A percentile compares a stretch with the other conserved stretches of the same genome.
These are phyloP conservation scores for Ogataea sp. DNA, from an alignment of 805 yeast species.

Conservation along the genomic window DNA sequence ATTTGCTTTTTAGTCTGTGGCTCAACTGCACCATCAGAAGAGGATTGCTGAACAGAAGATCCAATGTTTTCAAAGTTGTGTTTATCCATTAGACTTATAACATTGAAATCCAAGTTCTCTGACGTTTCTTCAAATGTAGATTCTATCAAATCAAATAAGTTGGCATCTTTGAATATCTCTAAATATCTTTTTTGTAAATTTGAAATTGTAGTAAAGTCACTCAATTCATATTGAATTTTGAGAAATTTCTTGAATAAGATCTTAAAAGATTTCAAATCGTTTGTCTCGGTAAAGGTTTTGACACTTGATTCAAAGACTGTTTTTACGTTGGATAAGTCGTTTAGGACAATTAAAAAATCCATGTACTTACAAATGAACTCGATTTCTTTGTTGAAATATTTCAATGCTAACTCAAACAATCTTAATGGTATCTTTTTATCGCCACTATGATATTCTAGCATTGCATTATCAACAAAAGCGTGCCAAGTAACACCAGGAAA, in stretches of 20 bases:
- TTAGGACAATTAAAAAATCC: constrained; percentile 58
- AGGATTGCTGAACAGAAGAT: background rate
- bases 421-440: constrained; percentile 63
- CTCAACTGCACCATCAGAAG: constrained; percentile 8
- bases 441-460: constrained; percentile 65
- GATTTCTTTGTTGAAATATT: constrained; percentile 39
- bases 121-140: constrained; percentile 13
- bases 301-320: constrained; percentile 75
- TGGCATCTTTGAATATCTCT: constrained; percentile 57
- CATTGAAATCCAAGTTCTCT: constrained; percentile 22
- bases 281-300: constrained; percentile 31
- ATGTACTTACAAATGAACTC: constrained; percentile 62
- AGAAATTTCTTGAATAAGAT: constrained; percentile 52
- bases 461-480: constrained; percentile 74
- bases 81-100: constrained; percentile 29
- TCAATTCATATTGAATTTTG: constrained; percentile 59
- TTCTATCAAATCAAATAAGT: constrained; percentile 18
- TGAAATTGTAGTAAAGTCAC: constrained; percentile 60
- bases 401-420: constrained; percentile 75
- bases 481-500: constrained; percentile 59
- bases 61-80: constrained; percentile 12
- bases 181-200: constrained; percentile 60
- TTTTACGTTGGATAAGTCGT: constrained; percentile 65
- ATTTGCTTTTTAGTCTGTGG: constrained; percentile 2
- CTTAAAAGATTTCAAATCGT: constrained; percentile 30